Evolutionary conservation across 129 eudicot species (phyloP).

Genomic region (carrot (Daucus carota)): DH1_v3.0 NC_030384.2:33766501-33767000

Average conservation of each 20-base stretch:
- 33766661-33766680: neutral
- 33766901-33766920: conserved; percentile 82
- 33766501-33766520: too few relatives aligned
- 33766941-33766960: conserved; percentile 16
- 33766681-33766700: neutral
- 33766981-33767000: neutral
- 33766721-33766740: neutral
- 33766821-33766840: neutral
- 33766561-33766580: neutral
- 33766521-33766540: too few relatives aligned
- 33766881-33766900: conserved; percentile 89
- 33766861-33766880: conserved; percentile 98
- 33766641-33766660: neutral
- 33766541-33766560: too few relatives aligned
- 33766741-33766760: neutral
- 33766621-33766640: neutral
- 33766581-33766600: neutral
- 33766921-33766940: conserved; percentile 73
- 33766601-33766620: neutral
- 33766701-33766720: neutral
- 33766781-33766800: neutral
- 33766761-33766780: neutral
- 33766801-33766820: neutral
- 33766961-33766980: conserved; percentile 4
- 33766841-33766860: conserved; percentile 49